Conservation (phyloP, 495 filamentous ascomycete genomes). For the Xylaria bambusicola region DNA sequence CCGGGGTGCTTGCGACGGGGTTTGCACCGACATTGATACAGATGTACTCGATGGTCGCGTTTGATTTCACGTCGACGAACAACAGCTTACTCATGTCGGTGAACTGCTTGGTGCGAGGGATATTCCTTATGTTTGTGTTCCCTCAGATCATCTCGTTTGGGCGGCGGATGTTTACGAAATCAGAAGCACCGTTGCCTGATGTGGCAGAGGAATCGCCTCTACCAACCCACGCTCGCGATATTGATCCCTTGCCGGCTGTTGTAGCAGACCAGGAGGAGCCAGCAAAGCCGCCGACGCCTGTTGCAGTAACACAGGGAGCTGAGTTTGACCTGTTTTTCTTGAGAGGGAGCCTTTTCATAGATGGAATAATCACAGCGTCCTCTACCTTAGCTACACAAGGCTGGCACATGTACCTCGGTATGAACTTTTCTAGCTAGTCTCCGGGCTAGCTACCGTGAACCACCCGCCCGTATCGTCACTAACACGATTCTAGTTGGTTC, state of each 20-base stretch:
- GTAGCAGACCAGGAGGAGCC: slow-evolving; percentile 44
- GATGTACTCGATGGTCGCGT: slow-evolving; percentile 52
- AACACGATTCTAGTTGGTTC: slow-evolving; percentile 32
- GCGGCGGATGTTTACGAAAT: slow-evolving; percentile 39
- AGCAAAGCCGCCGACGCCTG: slow-evolving; percentile 25
- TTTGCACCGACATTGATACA: slow-evolving; percentile 52
- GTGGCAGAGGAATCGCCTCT: slow-evolving; percentile 11
- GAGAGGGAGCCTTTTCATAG: slow-evolving; percentile 49
- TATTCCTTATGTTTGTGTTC: slow-evolving; percentile 55
- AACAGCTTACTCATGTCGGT: slow-evolving; percentile 53
- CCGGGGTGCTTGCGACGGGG: slow-evolving; percentile 54
- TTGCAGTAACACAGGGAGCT: slow-evolving; percentile 30
- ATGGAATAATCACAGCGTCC: slow-evolving; percentile 50
- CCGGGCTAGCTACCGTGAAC: no score
- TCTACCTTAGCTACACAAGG: slow-evolving; percentile 47
- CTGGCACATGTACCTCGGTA: slow-evolving; percentile 56
- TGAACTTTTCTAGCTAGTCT: background rate
- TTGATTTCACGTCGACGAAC: slow-evolving; percentile 50
- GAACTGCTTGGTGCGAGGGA: slow-evolving; percentile 50
- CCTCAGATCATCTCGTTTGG: slow-evolving; percentile 51
- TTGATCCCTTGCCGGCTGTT: slow-evolving; percentile 37
- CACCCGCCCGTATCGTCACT: background rate
- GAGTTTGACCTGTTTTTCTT: slow-evolving; percentile 56
- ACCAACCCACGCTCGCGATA: slow-evolving; percentile 29
- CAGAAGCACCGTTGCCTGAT: background rate